A percentile compares a stretch with the other conserved stretches of the same genome.
Conservation (phyloP, 73 alveolate species). For the Blepharisma japonicum region DNA sequence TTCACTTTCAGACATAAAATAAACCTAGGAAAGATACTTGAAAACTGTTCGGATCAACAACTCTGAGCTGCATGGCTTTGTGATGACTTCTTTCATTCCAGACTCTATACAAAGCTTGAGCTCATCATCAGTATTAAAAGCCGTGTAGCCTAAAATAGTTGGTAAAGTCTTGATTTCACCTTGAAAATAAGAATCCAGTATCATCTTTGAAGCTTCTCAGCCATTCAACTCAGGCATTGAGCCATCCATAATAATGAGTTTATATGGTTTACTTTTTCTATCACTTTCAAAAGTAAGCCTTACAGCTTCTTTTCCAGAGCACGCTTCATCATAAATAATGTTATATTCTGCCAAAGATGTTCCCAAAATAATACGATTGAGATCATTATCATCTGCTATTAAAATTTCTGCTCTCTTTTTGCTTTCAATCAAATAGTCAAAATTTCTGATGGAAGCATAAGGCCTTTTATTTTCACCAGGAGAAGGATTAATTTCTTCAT, state of each 20-base stretch:
- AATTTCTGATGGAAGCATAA: not conserved
- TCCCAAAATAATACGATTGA: not conserved
- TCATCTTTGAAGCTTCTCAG: not conserved
- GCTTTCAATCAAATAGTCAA: not conserved
- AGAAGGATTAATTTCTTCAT: not conserved
- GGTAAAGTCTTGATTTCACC: not conserved
- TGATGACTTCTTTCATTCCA: constrained; percentile 8
- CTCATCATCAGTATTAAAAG: not conserved
- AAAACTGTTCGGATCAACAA: no score
- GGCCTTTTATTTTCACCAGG: not conserved
- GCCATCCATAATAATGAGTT: not conserved
- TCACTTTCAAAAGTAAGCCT: not conserved
- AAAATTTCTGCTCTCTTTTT: not conserved
- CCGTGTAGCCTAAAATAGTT: not conserved
- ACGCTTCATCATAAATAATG: not conserved
- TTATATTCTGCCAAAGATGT: not conserved
- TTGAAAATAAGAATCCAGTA: not conserved
- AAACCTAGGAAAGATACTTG: no score
- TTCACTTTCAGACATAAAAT: no score
- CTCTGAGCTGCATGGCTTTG: not conserved
- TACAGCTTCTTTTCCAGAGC: not conserved
- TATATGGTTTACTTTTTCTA: not conserved
- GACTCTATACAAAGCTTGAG: not conserved
- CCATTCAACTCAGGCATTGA: constrained; percentile 1
- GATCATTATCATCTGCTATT: not conserved